Base-by-base conservation (phyloP, 1,284 basidiomycete species). In the Apiotrichum akiyoshidainum region DNA sequence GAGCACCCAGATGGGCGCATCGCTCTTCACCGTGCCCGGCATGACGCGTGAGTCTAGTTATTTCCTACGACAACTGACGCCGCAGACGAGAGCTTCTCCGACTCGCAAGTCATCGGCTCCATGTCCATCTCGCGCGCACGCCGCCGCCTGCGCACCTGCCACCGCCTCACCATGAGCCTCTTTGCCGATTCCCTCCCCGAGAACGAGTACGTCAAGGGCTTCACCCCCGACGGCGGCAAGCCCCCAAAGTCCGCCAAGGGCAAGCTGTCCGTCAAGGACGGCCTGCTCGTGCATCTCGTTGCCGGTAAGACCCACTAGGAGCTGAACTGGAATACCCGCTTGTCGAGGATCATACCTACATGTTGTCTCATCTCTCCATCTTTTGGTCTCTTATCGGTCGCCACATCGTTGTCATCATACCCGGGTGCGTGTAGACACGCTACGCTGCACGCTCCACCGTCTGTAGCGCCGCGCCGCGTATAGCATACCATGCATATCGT, bases 1-100 rank as follows among this genome's bases (percentile, higher is more conserved):
- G 33, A 78, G 86, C 8, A 73, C 76, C 46, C 72, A 73, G 33
- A 53, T 65, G 1, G 49, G 67, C 14, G 74, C 67, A 4, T 63
- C 55, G 17, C 57, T 76, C 42, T 55, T 75, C 17, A 73, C 70
- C 22, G 50, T 76, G 5, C 46, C 71, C 17, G 73, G 72, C 16
- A 59, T 63, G 1, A 68, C 61, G 35, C 75, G 75, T 75, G 47
- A 66, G 75, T 71, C 10, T 22, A n/a, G 26, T 31, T 22, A 7
- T 7, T 31, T 26, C 13, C 11, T 9, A 31, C 14, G 11, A 19
- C 21, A 21, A 17, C 44, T 45, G n/a, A 42, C 33, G 22, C 35
- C 16, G 3, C 60, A 73, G 74, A 78, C 52, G 72, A 76, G 64
- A 58, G 65, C 17, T 78, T 76, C 63, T 74, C 72, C 33, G 76